These are phyloP conservation scores for Macaranga tanarius DNA, from an alignment of 441 rosid species.

Conservation along the genomic window DNA sequence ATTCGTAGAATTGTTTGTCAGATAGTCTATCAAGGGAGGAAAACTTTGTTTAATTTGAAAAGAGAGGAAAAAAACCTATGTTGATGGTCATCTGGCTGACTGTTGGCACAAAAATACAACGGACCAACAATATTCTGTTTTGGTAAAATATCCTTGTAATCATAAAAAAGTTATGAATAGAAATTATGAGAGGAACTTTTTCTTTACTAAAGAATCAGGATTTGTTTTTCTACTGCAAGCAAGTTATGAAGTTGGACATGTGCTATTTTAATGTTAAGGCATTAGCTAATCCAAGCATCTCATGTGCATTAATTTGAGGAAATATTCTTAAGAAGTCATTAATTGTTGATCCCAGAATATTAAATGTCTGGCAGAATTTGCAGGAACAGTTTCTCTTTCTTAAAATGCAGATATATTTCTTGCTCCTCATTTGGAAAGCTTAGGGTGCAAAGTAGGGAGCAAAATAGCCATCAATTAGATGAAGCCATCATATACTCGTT, in stretches of 20 bases:
- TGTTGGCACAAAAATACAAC: background rate
- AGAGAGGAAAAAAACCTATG: background rate
- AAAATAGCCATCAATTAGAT: no score
- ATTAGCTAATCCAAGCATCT: background rate
- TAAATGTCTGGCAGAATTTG: background rate
- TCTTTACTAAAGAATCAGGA: background rate
- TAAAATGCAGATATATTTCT: background rate
- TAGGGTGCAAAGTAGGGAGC: background rate
- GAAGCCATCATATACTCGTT: no score
- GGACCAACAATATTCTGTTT: background rate
- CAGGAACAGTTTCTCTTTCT: background rate
- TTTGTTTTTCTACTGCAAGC: background rate
- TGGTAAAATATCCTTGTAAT: background rate
- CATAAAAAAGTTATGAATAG: background rate
- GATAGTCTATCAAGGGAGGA: background rate
- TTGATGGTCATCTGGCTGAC: background rate
- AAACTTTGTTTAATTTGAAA: background rate
- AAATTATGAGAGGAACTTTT: background rate
- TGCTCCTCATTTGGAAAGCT: background rate
- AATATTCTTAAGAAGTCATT: background rate
- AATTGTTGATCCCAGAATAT: background rate
- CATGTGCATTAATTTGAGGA: background rate
- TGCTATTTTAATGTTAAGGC: background rate
- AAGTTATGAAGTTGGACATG: background rate
- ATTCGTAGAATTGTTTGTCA: background rate